Conservation (phyloP, 148 eudicot genomes). For the Rhododendron kiyosumense region DNA sequence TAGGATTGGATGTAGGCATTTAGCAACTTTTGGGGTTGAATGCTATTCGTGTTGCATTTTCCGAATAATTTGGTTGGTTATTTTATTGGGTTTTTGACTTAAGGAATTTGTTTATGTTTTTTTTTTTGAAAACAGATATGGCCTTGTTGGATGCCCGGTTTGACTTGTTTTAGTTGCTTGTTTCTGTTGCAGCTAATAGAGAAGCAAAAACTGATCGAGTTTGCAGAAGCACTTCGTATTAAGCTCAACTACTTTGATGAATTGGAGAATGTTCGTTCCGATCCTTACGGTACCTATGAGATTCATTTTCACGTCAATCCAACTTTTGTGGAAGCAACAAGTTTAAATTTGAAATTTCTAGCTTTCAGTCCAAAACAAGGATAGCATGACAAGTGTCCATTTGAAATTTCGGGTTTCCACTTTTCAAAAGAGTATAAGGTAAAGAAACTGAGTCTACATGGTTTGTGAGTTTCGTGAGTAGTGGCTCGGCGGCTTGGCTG, state of each 20-base stretch:
- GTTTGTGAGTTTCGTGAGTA: background rate
- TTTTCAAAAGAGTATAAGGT: background rate
- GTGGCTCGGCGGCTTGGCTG: too few species aligned
- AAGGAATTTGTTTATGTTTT: background rate
- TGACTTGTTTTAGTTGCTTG: background rate
- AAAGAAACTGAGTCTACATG: background rate
- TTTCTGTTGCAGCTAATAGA: slow-evolving; percentile 66
- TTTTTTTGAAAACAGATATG: too few species aligned
- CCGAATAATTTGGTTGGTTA: slow-evolving; percentile 9
- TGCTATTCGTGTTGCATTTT: background rate
- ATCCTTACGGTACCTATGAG: background rate
- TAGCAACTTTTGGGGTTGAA: background rate
- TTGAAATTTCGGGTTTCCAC: background rate
- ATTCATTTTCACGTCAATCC: background rate
- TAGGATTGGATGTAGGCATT: background rate
- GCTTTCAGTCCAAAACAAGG: background rate
- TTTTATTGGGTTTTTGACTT: background rate
- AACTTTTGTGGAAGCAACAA: background rate
- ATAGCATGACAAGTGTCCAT: background rate
- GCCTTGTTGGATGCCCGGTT: slow-evolving; percentile 1
- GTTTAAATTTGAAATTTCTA: background rate
- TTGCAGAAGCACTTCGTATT: slow-evolving; percentile 90
- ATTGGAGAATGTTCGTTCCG: slow-evolving; percentile 84
- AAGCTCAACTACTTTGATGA: slow-evolving; percentile 95
- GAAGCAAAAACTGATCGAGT: slow-evolving; percentile 88